Percentiles rank a stretch among this genome's conserved stretches.
phyloP scores from a whole-genome alignment of 495 filamentous ascomycete genomes.

The Talaromyces proteolyticus region DNA sequence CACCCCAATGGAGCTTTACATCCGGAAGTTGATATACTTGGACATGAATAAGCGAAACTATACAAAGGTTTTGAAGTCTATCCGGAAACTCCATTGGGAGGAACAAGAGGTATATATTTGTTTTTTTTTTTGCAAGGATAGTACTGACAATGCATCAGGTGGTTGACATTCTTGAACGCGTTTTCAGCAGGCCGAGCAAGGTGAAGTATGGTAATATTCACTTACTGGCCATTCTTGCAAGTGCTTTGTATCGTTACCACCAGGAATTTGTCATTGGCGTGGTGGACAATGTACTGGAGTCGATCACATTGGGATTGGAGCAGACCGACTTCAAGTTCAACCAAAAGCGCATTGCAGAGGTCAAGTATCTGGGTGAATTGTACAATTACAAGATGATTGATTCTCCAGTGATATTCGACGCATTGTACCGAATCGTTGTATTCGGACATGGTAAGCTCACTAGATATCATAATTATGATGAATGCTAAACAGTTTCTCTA shows the following conservation, averaged over 20 bases:
- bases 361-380: conserved; percentile 94
- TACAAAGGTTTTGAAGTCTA: conserved; percentile 84
- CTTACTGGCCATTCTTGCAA: conserved; percentile 85
- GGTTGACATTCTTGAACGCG: conserved; percentile 76
- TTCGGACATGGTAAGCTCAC: conserved; percentile 70
- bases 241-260: conserved; percentile 84
- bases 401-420: conserved; percentile 91
- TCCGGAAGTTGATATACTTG: conserved; percentile 83
- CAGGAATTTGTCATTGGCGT: conserved; percentile 81
- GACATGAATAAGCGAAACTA: conserved; percentile 94
- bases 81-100: conserved; percentile 96
- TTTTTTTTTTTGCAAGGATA: background rate
- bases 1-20: conserved; percentile 85
- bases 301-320: conserved; percentile 83
- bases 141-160: conserved; percentile 42
- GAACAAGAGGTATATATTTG: conserved; percentile 63
- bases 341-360: conserved; percentile 89
- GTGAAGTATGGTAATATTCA: conserved; percentile 98
- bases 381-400: conserved; percentile 99
- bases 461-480: background rate
- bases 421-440: conserved; percentile 86
- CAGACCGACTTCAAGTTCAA: conserved; percentile 97
- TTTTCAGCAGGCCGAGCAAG: conserved; percentile 93
- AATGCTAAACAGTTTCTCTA: conserved; percentile 11
- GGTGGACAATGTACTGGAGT: conserved; percentile 86